Evolutionary conservation across 1,284 basidiomycete species (phyloP).

Genomic region (Serendipita sp.): DNA sequence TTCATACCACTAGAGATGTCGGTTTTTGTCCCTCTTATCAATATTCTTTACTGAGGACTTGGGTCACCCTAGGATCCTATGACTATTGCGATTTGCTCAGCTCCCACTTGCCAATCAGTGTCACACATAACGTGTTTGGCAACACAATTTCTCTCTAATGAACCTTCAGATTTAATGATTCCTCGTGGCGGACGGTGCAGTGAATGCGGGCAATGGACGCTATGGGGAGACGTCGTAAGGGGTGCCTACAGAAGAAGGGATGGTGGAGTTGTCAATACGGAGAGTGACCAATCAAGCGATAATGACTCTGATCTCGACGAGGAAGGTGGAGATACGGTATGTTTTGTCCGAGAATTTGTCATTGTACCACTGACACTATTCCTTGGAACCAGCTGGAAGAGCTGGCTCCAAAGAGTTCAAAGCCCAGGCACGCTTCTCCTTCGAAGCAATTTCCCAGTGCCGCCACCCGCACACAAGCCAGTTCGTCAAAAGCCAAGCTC

Average conservation of each 20-base stretch:
- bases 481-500: no score
- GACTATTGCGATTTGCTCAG: slow-evolving; percentile 34
- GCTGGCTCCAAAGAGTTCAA: no score
- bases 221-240: slow-evolving; percentile 64
- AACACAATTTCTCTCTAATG: slow-evolving; percentile 32
- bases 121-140: slow-evolving; percentile 64
- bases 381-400: no score
- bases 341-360: no score
- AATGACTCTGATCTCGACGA: no score
- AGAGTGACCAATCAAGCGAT: no score
- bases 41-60: not conserved
- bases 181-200: slow-evolving; percentile 50
- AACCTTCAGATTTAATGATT: slow-evolving; percentile 30
- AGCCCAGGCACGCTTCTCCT: no score
- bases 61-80: slow-evolving; percentile 21
- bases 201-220: slow-evolving; percentile 35
- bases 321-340: no score
- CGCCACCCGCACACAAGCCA: no score
- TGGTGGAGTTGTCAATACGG: slow-evolving; percentile 15
- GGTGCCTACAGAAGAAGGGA: slow-evolving; percentile 47
- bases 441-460: no score
- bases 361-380: no score
- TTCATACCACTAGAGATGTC: slow-evolving; percentile 34
- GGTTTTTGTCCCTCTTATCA: slow-evolving; percentile 16
- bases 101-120: slow-evolving; percentile 33